Conservation (phyloP, 352 stramenopile species). For the Globisporangium carolinianum region DNA sequence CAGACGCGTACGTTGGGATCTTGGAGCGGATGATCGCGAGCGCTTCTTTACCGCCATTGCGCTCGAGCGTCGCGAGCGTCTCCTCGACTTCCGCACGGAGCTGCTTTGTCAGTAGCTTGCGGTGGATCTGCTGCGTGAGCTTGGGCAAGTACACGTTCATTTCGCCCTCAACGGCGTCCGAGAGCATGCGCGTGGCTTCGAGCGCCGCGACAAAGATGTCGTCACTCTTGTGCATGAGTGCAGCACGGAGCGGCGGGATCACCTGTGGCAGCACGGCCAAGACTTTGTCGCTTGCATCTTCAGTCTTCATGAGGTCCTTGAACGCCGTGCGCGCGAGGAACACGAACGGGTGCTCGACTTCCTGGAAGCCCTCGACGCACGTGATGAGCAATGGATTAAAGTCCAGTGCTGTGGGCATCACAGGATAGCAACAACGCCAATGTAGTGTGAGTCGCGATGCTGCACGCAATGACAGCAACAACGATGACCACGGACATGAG, state of each 20-base stretch:
- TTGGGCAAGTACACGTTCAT: conserved; percentile 75
- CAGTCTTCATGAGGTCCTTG: conserved; percentile 53
- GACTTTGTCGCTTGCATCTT: conserved; percentile 58
- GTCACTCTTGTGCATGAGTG: conserved; percentile 63
- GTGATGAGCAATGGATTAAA: conserved; percentile 69
- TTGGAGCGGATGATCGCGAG: conserved; percentile 71
- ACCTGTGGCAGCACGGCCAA: conserved; percentile 48
- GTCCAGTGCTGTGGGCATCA: conserved; percentile 25
- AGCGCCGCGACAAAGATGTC: conserved; percentile 67
- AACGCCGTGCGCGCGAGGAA: conserved; percentile 71
- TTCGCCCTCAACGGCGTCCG: conserved; percentile 52
- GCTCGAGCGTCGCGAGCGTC: conserved; percentile 54
- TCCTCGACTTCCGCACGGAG: conserved; percentile 50
- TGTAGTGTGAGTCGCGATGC: too few relatives aligned
- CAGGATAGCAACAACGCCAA: too few relatives aligned
- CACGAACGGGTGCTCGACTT: conserved; percentile 73
- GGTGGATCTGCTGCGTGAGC: conserved; percentile 73
- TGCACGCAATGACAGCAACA: neutral
- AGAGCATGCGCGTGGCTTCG: conserved; percentile 58
- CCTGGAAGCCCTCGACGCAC: conserved; percentile 62
- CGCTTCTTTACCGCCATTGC: conserved; percentile 67
- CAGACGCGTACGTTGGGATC: conserved; percentile 70
- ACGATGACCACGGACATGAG: too few relatives aligned
- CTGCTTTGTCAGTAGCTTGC: conserved; percentile 56
- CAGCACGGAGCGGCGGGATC: conserved; percentile 47